phyloP scores from a whole-genome alignment of 495 filamentous ascomycete species.

The Pyrenopolyporus hunteri region DNA sequence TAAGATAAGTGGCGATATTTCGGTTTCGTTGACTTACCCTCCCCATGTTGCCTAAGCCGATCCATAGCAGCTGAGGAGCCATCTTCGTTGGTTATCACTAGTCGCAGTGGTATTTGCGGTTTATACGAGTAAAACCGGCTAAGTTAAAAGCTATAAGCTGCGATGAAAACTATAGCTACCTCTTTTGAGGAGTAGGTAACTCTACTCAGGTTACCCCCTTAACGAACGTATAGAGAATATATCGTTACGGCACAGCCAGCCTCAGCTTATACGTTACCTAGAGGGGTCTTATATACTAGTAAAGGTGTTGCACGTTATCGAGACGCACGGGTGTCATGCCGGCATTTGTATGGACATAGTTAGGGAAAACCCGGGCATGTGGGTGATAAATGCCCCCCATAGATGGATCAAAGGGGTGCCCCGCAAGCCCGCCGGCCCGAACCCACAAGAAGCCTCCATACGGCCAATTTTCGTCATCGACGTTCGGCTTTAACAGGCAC shows the following conservation, averaged over 20 bases:
- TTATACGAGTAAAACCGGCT: no score
- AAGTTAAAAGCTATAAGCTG: no score
- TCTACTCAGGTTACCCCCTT: not conserved
- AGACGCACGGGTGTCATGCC: no score
- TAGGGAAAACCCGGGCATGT: not conserved
- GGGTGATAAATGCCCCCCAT: not conserved
- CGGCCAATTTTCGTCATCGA: slow-evolving; percentile 29
- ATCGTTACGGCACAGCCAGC: not conserved
- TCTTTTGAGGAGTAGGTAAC: no score
- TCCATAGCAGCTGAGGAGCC: slow-evolving; percentile 75
- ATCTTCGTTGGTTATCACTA: slow-evolving; percentile 43
- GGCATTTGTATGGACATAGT: no score
- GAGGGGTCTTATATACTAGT: no score
- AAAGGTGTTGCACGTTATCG: no score
- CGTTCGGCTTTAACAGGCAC: slow-evolving; percentile 4
- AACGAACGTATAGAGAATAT: not conserved
- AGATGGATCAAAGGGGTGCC: slow-evolving; percentile 5
- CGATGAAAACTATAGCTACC: not conserved
- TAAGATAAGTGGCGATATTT: not conserved
- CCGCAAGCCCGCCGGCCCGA: slow-evolving; percentile 24
- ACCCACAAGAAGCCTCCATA: not conserved
- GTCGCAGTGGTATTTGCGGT: not conserved
- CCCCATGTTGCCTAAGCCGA: slow-evolving; percentile 92
- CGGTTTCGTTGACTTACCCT: slow-evolving; percentile 59
- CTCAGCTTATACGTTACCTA: no score